A percentile compares a stretch with the other conserved stretches of the same genome.
Conservation (phyloP, 345 rosid genomes). For the Arabidopsis suecica region DNA sequence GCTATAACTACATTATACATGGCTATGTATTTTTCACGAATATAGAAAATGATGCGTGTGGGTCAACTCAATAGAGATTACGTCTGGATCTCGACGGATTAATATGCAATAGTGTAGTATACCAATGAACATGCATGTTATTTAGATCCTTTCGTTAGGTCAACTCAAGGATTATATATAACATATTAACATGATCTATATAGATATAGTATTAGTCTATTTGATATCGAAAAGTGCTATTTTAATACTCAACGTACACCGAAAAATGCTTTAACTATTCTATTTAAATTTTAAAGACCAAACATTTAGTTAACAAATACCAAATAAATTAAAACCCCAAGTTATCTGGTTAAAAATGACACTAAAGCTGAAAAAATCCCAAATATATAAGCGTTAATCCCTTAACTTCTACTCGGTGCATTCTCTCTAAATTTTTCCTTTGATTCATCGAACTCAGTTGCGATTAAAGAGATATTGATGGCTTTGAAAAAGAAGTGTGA, state of each 20-base stretch:
- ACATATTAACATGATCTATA: conserved; percentile 5
- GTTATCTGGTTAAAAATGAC: background rate
- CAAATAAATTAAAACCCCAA: background rate
- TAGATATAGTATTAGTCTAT: background rate
- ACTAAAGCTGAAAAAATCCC: background rate
- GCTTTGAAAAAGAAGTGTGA: background rate
- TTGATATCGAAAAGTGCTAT: background rate
- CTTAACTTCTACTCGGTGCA: background rate
- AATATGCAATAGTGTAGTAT: conserved; percentile 20
- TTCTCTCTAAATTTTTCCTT: background rate
- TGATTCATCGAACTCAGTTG: background rate
- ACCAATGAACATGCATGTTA: conserved; percentile 43
- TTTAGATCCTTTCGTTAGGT: conserved; percentile 32
- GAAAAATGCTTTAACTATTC: background rate
- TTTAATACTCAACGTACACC: background rate
- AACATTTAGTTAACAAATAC: background rate
- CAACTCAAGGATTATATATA: conserved; percentile 26
- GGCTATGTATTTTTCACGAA: background rate
- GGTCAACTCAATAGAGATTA: conserved; percentile 27
- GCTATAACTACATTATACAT: conserved; percentile 13
- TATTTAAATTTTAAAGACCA: background rate
- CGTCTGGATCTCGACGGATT: conserved; percentile 37
- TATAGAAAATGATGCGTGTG: conserved; percentile 16
- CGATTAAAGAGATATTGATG: background rate
- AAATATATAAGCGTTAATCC: background rate